Conservation (phyloP, 1,284 basidiomycete genomes). For the Trametes hirsuta region DNA sequence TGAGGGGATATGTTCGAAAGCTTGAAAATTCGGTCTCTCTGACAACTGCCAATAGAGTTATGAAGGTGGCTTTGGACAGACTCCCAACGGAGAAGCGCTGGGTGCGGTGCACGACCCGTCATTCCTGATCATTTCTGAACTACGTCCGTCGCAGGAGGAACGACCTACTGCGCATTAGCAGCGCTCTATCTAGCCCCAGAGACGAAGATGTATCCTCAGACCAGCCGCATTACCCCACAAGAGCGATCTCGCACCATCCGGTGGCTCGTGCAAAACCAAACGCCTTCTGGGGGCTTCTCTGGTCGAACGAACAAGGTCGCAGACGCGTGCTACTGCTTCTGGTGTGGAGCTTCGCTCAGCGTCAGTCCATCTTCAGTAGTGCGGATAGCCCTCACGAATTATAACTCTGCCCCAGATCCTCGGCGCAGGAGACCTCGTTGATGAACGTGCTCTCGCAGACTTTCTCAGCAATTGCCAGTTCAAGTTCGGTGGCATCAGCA, state of each 20-base stretch:
- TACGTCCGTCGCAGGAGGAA: conserved; percentile 64
- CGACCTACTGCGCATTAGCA: conserved; percentile 91
- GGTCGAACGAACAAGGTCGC: conserved; percentile 85
- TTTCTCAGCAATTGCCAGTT: conserved; percentile 82
- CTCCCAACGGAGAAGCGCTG: conserved; percentile 82
- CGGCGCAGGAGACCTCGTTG: conserved; percentile 56
- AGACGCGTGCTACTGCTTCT: conserved; percentile 95
- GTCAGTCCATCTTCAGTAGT: conserved; percentile 43
- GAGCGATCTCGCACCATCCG: conserved; percentile 61
- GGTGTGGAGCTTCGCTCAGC: conserved; percentile 82
- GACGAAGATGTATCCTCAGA: conserved; percentile 28
- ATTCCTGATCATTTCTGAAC: background rate
- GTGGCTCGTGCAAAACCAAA: conserved; percentile 80
- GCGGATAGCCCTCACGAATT: background rate
- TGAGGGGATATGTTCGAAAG: conserved; percentile 39
- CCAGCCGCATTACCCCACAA: conserved; percentile 38
- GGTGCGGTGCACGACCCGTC: conserved; percentile 46
- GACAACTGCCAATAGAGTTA: conserved; percentile 63
- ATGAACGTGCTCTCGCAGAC: conserved; percentile 53
- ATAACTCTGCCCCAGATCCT: conserved; percentile 55
- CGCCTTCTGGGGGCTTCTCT: conserved; percentile 73
- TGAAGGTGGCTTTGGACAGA: conserved; percentile 92
- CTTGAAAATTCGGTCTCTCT: background rate
- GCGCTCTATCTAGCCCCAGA: conserved; percentile 61
- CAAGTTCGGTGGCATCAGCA: conserved; percentile 84